phyloP scores from a whole-genome alignment of 2,329 filamentous ascomycete genomes.

The Colletotrichum trifolii region DNA sequence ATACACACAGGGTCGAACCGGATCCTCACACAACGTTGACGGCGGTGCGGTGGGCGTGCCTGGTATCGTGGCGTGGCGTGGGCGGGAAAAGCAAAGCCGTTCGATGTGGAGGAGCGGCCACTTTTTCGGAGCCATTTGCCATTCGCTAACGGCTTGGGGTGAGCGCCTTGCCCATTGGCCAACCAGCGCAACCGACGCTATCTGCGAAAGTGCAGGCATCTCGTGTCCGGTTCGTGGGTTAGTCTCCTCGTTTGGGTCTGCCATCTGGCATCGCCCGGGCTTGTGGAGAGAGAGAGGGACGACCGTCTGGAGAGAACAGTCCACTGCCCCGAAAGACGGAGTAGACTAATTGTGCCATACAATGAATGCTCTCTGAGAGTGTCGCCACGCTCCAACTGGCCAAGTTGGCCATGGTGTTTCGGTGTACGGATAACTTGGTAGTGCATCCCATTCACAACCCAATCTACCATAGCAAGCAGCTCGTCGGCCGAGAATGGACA shows the following conservation, averaged over 20 bases:
- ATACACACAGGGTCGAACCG: slow-evolving; percentile 11
- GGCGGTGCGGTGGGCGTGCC: neutral
- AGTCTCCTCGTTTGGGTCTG: no score
- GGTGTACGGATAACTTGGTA: no score
- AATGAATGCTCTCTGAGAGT: no score
- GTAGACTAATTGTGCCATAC: no score
- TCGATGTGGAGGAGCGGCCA: slow-evolving; percentile 22
- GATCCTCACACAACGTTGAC: slow-evolving; percentile 32
- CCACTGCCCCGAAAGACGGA: no score
- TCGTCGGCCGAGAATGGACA: slow-evolving; percentile 11
- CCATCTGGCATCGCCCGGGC: slow-evolving; percentile 20
- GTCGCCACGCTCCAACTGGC: no score
- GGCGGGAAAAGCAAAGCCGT: slow-evolving; percentile 10
- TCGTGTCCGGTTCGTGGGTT: no score
- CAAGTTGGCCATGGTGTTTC: no score
- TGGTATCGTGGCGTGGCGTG: no score
- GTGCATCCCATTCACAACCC: no score
- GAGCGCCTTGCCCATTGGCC: slow-evolving; percentile 29
- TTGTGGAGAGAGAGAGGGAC: slow-evolving; percentile 12
- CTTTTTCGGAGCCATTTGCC: slow-evolving; percentile 34
- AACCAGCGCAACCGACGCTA: slow-evolving; percentile 32
- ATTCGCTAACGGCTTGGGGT: slow-evolving; percentile 36
- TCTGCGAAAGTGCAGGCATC: slow-evolving; percentile 6
- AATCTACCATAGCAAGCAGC: neutral
- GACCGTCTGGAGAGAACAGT: slow-evolving; percentile 15